Evolutionary conservation across 2,329 filamentous ascomycete genomes (phyloP).

Genomic region (Ascochyta rabiei): DNA sequence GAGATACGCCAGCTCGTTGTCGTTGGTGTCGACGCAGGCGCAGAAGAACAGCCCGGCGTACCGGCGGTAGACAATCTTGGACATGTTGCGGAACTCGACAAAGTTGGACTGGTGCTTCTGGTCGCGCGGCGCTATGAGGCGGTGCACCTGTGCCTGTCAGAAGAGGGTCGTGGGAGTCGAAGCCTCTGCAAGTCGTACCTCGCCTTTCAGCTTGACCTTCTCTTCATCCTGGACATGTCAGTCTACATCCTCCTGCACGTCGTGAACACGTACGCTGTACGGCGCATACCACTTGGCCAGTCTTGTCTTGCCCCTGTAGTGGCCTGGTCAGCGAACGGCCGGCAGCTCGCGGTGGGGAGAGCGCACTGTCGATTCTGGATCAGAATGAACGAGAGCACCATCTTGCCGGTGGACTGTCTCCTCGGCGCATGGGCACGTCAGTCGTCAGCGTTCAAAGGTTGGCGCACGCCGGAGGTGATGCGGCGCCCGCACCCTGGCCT

Average conservation of each 20-base stretch:
- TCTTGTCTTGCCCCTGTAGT: slow-evolving; percentile 87
- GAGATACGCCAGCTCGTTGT: slow-evolving; percentile 95
- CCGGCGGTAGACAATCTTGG: slow-evolving; percentile 95
- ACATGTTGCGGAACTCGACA: slow-evolving; percentile 85
- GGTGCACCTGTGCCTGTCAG: slow-evolving; percentile 74
- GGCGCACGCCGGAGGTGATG: slow-evolving; percentile 6
- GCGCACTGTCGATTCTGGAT: slow-evolving; percentile 86
- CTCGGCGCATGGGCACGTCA: slow-evolving; percentile 16
- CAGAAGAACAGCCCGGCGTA: slow-evolving; percentile 99
- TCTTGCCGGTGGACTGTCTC: slow-evolving; percentile 28
- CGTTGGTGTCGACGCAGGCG: slow-evolving; percentile 97
- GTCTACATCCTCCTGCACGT: slow-evolving; percentile 8
- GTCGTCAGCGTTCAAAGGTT: slow-evolving; percentile 10
- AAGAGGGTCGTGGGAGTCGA: background rate
- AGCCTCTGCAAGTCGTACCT: slow-evolving; percentile 59
- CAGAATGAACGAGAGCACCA: slow-evolving; percentile 83
- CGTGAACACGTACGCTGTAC: slow-evolving; percentile 68
- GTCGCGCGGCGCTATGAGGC: slow-evolving; percentile 94
- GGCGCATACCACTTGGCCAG: slow-evolving; percentile 99
- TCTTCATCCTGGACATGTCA: slow-evolving; percentile 75
- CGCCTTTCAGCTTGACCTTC: slow-evolving; percentile 98
- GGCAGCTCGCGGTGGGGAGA: background rate
- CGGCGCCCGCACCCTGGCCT: background rate
- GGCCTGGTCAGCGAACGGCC: slow-evolving; percentile 10
- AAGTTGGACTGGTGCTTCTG: slow-evolving; percentile 99